Base-by-base conservation (phyloP, 495 filamentous ascomycete species). In the Penicillium soppii region DNA sequence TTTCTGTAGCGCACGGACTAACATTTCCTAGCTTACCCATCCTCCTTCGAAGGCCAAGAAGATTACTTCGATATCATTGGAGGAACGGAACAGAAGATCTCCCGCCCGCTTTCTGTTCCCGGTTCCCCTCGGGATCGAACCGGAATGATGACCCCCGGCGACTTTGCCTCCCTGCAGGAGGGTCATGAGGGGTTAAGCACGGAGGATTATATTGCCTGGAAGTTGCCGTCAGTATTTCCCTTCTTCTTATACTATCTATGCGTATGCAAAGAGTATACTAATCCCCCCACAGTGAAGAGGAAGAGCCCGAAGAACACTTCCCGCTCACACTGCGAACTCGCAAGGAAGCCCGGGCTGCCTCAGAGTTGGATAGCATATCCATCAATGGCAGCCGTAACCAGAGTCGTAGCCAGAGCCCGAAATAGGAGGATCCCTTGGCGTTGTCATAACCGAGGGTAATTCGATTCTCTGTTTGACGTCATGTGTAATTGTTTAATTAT, bases 101-200 rank as follows among this genome's bases (percentile, higher is more conserved):
- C 91, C 15, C 82, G 94, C 36, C 94, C 94, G 7, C 82, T 98
- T 68, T 96, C 91, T 3, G 90, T 92, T 15, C 94, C 92, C 12
- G 94, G 94, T 2, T 96, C 91, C 4, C 94, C 94, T 6, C 78
- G 91, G 38, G 91, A 94, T 63, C 82, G 92, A 10, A 85, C 88
- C 19, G 94, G 94, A 25, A 95, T 97, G 90, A 97, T 98, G 95
- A 98, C 94, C 1, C 94, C 94, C 15, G 94, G 94, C 29, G 94
- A 98, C 66, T 98, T 97, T 74, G 94, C 91, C 2, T 95, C 90
- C 42, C 71, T 98, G 22, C 95, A 97, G 70, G 94, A 98, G 69
- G 90, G 90, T 25, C 83, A 86, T 38, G 94, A 98, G 69, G 94
- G 94, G 3, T 70, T 98, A 55, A 91, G 83, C 69, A 97, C 94